Conservation (phyloP, 176 grass and related monocot genomes). For the Phragmites australis region DNA sequence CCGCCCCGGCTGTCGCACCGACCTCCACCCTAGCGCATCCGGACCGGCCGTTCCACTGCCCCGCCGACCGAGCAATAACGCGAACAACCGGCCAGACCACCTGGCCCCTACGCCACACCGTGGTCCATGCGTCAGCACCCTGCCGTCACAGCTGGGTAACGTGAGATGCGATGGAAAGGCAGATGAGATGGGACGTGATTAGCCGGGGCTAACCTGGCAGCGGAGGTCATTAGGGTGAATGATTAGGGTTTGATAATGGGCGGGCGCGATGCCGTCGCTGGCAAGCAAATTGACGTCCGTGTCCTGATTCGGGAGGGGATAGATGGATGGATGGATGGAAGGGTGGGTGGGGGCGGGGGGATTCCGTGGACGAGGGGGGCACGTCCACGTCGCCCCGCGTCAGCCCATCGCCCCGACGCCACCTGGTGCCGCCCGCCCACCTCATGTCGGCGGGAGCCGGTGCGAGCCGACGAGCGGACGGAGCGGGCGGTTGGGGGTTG, state of each 20-base stretch:
- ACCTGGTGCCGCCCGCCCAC: conserved; percentile 10
- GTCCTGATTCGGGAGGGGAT: background rate
- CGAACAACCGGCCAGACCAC: background rate
- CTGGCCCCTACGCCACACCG: background rate
- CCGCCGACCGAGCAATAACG: conserved; percentile 12
- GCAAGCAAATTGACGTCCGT: conserved; percentile 43
- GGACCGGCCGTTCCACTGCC: background rate
- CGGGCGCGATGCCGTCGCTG: conserved; percentile 32
- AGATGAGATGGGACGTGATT: background rate
- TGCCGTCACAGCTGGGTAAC: background rate
- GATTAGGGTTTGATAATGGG: conserved; percentile 20
- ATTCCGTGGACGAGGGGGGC: conserved; percentile 48
- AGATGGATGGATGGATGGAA: background rate
- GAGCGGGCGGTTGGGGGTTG: background rate
- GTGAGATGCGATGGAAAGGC: background rate
- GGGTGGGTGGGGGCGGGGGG: background rate
- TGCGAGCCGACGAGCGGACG: background rate
- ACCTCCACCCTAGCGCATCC: background rate
- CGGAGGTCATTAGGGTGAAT: conserved; percentile 29
- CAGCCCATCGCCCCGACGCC: conserved; percentile 25
- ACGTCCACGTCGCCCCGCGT: conserved; percentile 57
- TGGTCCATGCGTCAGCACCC: conserved; percentile 20
- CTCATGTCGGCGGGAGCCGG: conserved; percentile 38
- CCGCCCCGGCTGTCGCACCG: background rate
- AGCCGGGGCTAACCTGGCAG: background rate